Conservation (phyloP, 352 stramenopile genomes). For the Phytophthora kernoviae region DNA sequence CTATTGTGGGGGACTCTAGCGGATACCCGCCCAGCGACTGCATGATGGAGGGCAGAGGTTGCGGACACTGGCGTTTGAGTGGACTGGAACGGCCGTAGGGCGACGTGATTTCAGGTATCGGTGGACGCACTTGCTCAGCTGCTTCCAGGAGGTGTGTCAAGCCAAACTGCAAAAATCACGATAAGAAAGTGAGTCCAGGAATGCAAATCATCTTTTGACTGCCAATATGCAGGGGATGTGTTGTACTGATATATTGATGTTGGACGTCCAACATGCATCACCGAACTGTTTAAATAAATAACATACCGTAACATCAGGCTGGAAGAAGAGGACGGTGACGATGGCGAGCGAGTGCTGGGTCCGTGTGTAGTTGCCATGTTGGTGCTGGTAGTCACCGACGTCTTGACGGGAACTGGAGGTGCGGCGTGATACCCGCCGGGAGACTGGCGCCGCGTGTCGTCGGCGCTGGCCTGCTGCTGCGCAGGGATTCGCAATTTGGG, state of each 20-base stretch:
- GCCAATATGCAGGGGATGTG: conserved; percentile 1
- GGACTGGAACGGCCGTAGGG: conserved; percentile 22
- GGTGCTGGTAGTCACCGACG: conserved; percentile 2
- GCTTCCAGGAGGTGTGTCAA: conserved; percentile 66
- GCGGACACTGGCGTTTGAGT: conserved; percentile 28
- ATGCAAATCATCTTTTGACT: conserved; percentile 18
- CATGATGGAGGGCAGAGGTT: conserved; percentile 44
- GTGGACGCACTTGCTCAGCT: conserved; percentile 50
- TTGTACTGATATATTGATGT: conserved; percentile 9
- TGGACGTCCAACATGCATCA: not conserved
- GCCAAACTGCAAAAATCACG: conserved; percentile 50
- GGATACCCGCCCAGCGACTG: conserved; percentile 45
- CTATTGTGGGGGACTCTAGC: conserved; percentile 22
- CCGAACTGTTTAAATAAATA: not conserved
- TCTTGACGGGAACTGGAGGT: conserved; percentile 23
- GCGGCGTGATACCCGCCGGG: conserved; percentile 17
- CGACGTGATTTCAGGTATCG: conserved; percentile 17
- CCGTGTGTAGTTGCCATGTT: conserved; percentile 10
- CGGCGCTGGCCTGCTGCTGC: conserved; percentile 13
- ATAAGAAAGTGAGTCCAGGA: conserved; percentile 24
- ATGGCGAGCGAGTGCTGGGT: conserved; percentile 38
- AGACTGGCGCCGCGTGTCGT: conserved; percentile 11
- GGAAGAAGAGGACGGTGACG: conserved; percentile 55
- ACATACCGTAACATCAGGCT: conserved; percentile 39
- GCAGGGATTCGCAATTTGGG: conserved; percentile 34